Evolutionary conservation across 257 asterid genomes (phyloP), one percentile per base, ranked within the genome.

Genomic region (Solanum pennellii): DNA sequence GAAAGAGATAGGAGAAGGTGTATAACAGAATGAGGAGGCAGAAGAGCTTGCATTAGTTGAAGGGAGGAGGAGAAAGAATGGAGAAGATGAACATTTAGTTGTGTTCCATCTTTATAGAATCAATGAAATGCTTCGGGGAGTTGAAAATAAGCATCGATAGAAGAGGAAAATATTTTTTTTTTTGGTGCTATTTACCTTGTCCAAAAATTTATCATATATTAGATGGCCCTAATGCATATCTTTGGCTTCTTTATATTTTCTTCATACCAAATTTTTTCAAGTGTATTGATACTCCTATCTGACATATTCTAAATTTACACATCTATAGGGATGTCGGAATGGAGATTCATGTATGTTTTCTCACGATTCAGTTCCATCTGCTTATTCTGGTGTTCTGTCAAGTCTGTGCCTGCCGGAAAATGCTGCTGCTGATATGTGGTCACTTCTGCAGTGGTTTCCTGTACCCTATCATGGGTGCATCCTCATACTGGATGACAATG

Each of bases 241-340:
- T 49, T 79, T 45, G 11, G 84, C 66, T 45, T 79, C 84, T 80
- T 21, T 47, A 7, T 8, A 80, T 47, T 47, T 21, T 79, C 83
- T 77, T 80, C 68, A 27, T 80, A 45, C 29, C 65, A 80, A 47
- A 5, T 45, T 47, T 80, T 10, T n/a, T 47, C 68, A 80, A 47
- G 84, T 25, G 27, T 47, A 6, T 80, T 14, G 18, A 80, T 27
- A 27, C 84, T 45, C 65, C 66, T 25, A 79, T 79, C 65, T 27
- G 84, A 79, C 84, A 10, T 45, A 80, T 45, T 80, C 84, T 47
- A 11, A 42, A 72, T 86, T 86, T 49, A 44, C 83, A 84, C 89
- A n/a, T 89, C 12, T 91, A 90, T 93, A 97, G 99, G 99, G 99
- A 76, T 97, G 99, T 88, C 97, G 98, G 49, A 89, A 91, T 83